Conservation (phyloP, 2,329 filamentous ascomycete genomes). For the Eutypella sp. region DNA sequence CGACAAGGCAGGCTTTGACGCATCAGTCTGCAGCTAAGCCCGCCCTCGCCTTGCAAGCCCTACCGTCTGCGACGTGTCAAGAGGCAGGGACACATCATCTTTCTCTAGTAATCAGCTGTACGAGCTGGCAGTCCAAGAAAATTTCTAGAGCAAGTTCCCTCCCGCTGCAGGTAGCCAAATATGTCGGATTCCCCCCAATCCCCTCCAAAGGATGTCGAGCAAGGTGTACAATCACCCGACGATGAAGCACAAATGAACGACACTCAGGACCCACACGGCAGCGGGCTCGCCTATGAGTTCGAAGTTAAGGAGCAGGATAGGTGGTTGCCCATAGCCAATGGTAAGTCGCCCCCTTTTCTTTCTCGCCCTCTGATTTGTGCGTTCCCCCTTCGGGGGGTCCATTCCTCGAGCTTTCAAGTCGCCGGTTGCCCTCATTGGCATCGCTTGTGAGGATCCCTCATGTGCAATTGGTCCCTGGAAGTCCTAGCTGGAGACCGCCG, state of each 20-base stretch:
- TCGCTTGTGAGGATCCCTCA: slow-evolving; percentile 42
- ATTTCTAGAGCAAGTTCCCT: slow-evolving; percentile 55
- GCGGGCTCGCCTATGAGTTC: slow-evolving; percentile 80
- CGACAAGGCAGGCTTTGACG: slow-evolving; percentile 43
- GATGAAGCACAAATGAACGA: slow-evolving; percentile 95
- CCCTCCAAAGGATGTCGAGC: slow-evolving; percentile 93
- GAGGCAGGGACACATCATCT: slow-evolving; percentile 54
- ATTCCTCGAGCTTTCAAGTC: slow-evolving; percentile 24
- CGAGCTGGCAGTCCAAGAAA: slow-evolving; percentile 52
- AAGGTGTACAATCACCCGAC: slow-evolving; percentile 86
- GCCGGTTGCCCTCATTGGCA: slow-evolving; percentile 34
- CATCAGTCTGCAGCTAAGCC: slow-evolving; percentile 50
- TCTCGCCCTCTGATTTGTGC: slow-evolving; percentile 43
- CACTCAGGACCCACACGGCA: slow-evolving; percentile 70
- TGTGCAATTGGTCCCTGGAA: slow-evolving; percentile 30
- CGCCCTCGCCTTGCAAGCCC: slow-evolving; percentile 46
- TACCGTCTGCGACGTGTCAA: slow-evolving; percentile 57
- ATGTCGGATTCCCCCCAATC: slow-evolving; percentile 85
- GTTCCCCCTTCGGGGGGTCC: slow-evolving; percentile 29
- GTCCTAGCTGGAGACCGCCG: slow-evolving; percentile 37
- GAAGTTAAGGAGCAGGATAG: slow-evolving; percentile 99
- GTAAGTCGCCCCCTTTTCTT: slow-evolving; percentile 60
- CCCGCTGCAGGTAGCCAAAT: slow-evolving; percentile 70
- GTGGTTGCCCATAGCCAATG: slow-evolving; percentile 99
- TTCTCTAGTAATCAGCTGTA: slow-evolving; percentile 47